phyloP scores from a whole-genome alignment of 192 early-diverging fungal species.

The Backusella mclennaniae region DNA sequence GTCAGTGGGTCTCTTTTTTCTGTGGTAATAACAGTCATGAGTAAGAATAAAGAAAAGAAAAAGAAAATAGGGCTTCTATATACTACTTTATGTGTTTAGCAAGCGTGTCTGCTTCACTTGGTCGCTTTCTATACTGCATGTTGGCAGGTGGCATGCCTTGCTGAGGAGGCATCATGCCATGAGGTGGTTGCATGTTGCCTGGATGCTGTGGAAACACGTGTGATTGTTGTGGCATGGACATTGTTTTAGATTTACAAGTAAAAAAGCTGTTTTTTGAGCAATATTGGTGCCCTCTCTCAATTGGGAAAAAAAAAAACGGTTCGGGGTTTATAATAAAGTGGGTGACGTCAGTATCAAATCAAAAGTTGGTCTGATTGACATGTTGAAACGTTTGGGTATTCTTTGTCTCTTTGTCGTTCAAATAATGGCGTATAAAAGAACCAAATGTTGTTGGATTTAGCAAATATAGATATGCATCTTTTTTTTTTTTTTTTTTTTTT shows the following conservation, averaged over 20 bases:
- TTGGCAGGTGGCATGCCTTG: conserved; percentile 1
- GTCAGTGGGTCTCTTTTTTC: conserved; percentile 22
- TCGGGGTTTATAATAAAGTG: too few species aligned
- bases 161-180: background rate
- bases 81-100: conserved; percentile 30
- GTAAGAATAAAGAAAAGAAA: background rate
- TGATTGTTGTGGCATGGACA: background rate
- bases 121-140: conserved; percentile 25
- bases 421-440: too few species aligned
- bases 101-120: conserved; percentile 20
- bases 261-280: background rate
- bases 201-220: conserved; percentile 12
- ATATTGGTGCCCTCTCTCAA: too few species aligned
- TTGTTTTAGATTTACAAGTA: background rate
- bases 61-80: background rate
- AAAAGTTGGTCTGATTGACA: too few species aligned
- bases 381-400: too few species aligned
- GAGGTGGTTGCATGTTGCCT: background rate
- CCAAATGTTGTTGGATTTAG: too few species aligned
- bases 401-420: too few species aligned
- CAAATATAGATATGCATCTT: too few species aligned
- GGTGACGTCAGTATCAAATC: too few species aligned
- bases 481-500: too few species aligned
- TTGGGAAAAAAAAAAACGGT: too few species aligned
- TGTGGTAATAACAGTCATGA: background rate